phyloP scores from a whole-genome alignment of 2,329 filamentous ascomycete genomes.

The Byssothecium circinans region DNA sequence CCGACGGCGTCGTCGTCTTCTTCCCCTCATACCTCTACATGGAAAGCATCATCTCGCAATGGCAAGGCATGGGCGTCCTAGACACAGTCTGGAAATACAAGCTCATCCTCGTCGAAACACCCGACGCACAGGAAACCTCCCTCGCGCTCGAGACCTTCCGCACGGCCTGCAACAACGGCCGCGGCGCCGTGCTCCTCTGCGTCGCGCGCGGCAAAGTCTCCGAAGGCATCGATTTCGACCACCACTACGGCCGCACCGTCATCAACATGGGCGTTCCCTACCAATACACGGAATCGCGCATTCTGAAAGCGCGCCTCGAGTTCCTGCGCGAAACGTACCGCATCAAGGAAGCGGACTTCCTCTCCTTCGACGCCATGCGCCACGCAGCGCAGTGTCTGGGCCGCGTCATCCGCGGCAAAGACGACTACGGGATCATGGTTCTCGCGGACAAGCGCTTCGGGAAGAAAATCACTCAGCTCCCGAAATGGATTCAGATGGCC shows the following conservation, averaged over 20 bases:
- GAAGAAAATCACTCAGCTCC: constrained; percentile 86
- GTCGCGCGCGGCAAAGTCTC: constrained; percentile 97
- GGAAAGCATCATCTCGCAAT: constrained; percentile 98
- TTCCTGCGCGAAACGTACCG: constrained; percentile 97
- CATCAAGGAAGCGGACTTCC: constrained; percentile 94
- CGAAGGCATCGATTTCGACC: constrained; percentile 98
- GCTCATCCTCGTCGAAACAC: constrained; percentile 94
- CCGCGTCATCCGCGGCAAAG: constrained; percentile 91
- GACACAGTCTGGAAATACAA: constrained; percentile 99
- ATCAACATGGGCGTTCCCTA: constrained; percentile 96
- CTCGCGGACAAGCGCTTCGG: constrained; percentile 90
- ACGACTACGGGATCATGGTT: constrained; percentile 99
- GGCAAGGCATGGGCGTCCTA: constrained; percentile 97
- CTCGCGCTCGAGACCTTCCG: constrained; percentile 94
- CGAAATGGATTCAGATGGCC: constrained; percentile 94
- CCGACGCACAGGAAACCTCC: constrained; percentile 95
- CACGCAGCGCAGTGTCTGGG: constrained; percentile 96
- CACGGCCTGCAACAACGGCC: constrained; percentile 94
- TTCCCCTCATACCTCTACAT: constrained; percentile 99
- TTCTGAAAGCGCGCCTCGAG: constrained; percentile 91
- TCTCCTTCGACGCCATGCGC: constrained; percentile 99
- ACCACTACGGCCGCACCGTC: constrained; percentile 95
- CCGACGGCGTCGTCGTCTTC: constrained; percentile 98
- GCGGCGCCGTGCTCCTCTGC: constrained; percentile 88
- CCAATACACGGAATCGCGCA: constrained; percentile 97